phyloP scores from a whole-genome alignment of 257 asterid genomes.

The Solanum microdontum region DNA sequence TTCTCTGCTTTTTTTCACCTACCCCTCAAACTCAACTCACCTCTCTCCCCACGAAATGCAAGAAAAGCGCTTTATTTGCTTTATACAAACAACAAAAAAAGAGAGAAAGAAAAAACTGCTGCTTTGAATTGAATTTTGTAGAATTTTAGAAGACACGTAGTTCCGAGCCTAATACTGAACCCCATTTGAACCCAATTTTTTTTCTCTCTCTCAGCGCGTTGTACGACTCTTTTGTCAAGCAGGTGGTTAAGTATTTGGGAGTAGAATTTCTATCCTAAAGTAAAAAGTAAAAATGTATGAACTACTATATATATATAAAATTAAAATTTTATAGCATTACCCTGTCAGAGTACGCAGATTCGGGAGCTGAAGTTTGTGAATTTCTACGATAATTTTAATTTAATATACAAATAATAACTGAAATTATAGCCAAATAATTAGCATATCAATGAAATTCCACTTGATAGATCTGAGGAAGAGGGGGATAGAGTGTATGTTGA shows the following conservation, averaged over 20 bases:
- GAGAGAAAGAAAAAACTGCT: not conserved
- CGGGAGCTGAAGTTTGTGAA: not conserved
- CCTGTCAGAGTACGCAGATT: not conserved
- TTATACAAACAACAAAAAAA: slow-evolving; percentile 1
- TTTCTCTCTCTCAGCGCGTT: slow-evolving; percentile 5
- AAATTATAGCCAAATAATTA: not conserved
- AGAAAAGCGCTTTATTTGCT: slow-evolving; percentile 30
- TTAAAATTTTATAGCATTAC: too few relatives aligned
- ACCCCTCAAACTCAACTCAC: slow-evolving; percentile 2
- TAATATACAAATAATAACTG: not conserved
- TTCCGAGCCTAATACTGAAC: slow-evolving; percentile 42
- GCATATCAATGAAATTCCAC: not conserved
- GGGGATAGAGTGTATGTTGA: not conserved
- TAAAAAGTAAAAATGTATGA: not conserved
- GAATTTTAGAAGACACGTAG: slow-evolving; percentile 13
- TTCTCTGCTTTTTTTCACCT: not conserved
- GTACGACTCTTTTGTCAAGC: not conserved
- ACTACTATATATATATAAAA: not conserved
- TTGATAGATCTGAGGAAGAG: rapidly evolving
- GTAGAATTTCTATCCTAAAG: not conserved
- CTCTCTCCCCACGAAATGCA: slow-evolving; percentile 20
- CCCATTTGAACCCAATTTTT: not conserved
- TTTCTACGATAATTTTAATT: rapidly evolving
- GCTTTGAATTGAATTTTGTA: not conserved
- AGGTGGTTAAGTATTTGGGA: not conserved